Evolutionary conservation across 345 rosid species (phyloP).

Genomic region (Toxicodendron radicans): DNA sequence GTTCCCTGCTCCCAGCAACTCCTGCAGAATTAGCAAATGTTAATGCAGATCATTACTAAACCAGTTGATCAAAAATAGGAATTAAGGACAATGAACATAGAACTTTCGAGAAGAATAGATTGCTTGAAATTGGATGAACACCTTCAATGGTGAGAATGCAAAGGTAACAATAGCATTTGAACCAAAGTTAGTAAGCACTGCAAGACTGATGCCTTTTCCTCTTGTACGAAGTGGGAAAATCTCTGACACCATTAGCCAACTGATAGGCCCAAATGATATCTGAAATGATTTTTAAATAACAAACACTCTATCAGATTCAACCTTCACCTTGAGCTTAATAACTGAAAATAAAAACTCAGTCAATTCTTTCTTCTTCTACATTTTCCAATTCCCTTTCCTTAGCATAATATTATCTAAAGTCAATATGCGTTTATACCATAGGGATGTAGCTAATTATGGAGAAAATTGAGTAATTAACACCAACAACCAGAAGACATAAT

Average conservation of each 20-base stretch:
- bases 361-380: background rate
- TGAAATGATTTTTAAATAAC: conserved; percentile 30
- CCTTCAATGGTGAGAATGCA: conserved; percentile 94
- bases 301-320: conserved; percentile 15
- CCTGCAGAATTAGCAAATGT: conserved; percentile 51
- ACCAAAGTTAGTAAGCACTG: conserved; percentile 91
- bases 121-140: conserved; percentile 21
- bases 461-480: background rate
- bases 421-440: background rate
- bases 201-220: conserved; percentile 90
- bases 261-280: conserved; percentile 98
- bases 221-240: conserved; percentile 85
- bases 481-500: conserved; percentile 14
- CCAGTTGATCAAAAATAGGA: background rate
- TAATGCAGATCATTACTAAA: background rate
- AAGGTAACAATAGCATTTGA: conserved; percentile 97
- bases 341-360: background rate
- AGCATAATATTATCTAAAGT: background rate
- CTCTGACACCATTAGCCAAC: conserved; percentile 99
- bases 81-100: background rate
- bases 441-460: background rate
- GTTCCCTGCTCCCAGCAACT: conserved; percentile 77
- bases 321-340: background rate
- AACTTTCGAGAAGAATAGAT: background rate
- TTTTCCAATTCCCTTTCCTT: background rate